These are phyloP conservation scores for Aureobasidium mangrovei DNA, from an alignment of 2,329 filamentous ascomycete species.

Conservation along the genomic window DNA sequence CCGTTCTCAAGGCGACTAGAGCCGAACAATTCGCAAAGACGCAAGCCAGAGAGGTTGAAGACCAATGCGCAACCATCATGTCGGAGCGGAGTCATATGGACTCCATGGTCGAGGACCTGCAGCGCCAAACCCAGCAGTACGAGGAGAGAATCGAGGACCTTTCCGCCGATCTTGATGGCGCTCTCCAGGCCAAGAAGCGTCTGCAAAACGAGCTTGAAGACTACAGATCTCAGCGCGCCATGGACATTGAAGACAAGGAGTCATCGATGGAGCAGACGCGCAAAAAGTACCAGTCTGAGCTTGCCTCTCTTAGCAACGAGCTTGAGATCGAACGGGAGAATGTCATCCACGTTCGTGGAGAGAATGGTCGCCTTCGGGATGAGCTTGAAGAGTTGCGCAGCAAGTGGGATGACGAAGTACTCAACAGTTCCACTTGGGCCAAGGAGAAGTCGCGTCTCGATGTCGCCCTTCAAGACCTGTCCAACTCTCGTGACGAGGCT, in stretches of 20 bases:
- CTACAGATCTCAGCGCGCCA: slow-evolving; percentile 87
- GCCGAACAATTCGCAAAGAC: slow-evolving; percentile 91
- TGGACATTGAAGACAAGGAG: slow-evolving; percentile 96
- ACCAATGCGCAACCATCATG: slow-evolving; percentile 82
- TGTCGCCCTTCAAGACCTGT: slow-evolving; percentile 78
- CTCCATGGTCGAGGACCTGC: slow-evolving; percentile 74
- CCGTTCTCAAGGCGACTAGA: slow-evolving; percentile 81
- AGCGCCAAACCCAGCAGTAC: slow-evolving; percentile 78
- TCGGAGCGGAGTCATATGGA: slow-evolving; percentile 89
- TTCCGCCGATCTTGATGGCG: slow-evolving; percentile 77
- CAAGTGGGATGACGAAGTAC: slow-evolving; percentile 97
- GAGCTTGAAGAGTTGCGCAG: slow-evolving; percentile 89
- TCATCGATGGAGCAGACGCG: slow-evolving; percentile 92
- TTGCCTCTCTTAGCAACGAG: slow-evolving; percentile 81
- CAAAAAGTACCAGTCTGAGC: slow-evolving; percentile 94
- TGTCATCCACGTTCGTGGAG: slow-evolving; percentile 70
- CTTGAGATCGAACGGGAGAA: slow-evolving; percentile 90
- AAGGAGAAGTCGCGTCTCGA: slow-evolving; percentile 95
- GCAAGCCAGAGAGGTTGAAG: slow-evolving; percentile 83
- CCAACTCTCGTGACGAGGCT: slow-evolving; percentile 87
- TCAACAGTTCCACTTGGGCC: slow-evolving; percentile 96
- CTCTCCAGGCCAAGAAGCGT: slow-evolving; percentile 81
- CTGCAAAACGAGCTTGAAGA: slow-evolving; percentile 96
- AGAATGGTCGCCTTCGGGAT: slow-evolving; percentile 82
- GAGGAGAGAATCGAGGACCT: slow-evolving; percentile 89